Evolutionary conservation across 805 yeast species (phyloP), one percentile per base, ranked within the genome.

Genomic region (Saccharomycopsis sp.): DNA sequence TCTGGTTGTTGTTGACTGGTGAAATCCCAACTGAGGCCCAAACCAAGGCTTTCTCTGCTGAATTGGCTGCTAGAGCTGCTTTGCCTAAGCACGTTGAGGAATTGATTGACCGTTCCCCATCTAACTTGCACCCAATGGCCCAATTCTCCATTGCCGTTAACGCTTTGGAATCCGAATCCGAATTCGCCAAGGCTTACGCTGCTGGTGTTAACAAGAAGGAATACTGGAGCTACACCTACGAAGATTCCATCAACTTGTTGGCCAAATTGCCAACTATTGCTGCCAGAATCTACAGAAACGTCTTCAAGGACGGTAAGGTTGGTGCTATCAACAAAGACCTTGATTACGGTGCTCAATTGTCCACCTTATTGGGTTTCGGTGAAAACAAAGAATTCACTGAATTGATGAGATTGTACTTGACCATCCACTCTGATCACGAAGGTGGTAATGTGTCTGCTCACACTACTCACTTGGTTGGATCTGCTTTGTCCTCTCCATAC

Each of bases 361-460:
- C 84, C 60, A 81, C 83, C 66, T 78, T 77, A 76, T 75, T 82
- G 62, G 86, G 86, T 62, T 79, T 71, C 71, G 83, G 85, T 65
- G 73, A 74, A 60, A 82, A 84, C 75, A 77, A 78, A 65, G 90
- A 86, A 70, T 87, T 87, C 70, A 80, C 83, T 60, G 92, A 87
- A 72, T 79, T 88, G 67, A 82, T 87, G 84, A 84, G 96, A 76
- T 77, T 88, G 65, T 87, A 87, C 79, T 73, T 87, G 69, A 83
- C 93, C 62, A 84, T 87, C 70, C 96, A 87, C 78, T 82, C 90
- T 58, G 96, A 87, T 72, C 96, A 87, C 77, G 96, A 87, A 78
- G 96, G 94, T 76, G 94, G 94, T 73, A 87, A 87, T 70, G 94
- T 87, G 62, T 84, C 90, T 63, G 94, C 94, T 54, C 94, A 87